Percentiles rank a stretch among this genome's conserved stretches.
Conservation (phyloP, 2,329 filamentous ascomycete genomes). For the Polytolypa hystricis region DNA sequence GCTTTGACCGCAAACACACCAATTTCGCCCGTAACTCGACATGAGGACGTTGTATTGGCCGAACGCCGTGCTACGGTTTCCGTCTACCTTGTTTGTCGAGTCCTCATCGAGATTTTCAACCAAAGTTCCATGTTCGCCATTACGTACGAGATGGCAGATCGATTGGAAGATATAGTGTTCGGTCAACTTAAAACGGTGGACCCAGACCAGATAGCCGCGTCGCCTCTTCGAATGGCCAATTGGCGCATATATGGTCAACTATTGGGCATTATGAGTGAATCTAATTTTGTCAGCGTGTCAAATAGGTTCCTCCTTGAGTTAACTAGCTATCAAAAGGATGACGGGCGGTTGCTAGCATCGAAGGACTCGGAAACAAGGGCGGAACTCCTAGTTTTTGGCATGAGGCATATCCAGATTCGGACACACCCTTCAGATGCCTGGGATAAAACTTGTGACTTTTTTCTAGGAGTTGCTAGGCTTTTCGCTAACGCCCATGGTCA, state of each 20-base stretch:
- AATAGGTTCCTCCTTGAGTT: conserved; percentile 73
- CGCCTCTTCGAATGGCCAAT: conserved; percentile 78
- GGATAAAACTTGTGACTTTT: conserved; percentile 80
- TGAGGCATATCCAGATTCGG: conserved; percentile 77
- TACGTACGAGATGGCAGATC: conserved; percentile 83
- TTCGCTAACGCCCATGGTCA: conserved; percentile 81
- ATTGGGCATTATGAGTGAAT: conserved; percentile 89
- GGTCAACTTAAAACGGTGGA: conserved; percentile 86
- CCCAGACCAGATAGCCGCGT: conserved; percentile 58
- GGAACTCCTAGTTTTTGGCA: conserved; percentile 76
- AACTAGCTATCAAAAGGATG: conserved; percentile 63
- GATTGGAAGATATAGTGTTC: conserved; percentile 91
- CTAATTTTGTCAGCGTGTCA: conserved; percentile 77
- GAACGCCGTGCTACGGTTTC: conserved; percentile 89
- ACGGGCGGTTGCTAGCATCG: conserved; percentile 36
- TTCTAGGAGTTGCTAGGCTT: conserved; percentile 67
- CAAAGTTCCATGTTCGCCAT: conserved; percentile 77
- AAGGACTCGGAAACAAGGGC: conserved; percentile 68
- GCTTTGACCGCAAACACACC: conserved; percentile 16
- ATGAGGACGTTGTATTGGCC: conserved; percentile 64
- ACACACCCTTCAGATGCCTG: conserved; percentile 63
- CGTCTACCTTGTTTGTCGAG: conserved; percentile 89
- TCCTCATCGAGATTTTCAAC: conserved; percentile 85
- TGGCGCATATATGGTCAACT: conserved; percentile 92
- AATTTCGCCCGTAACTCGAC: conserved; percentile 36